Evolutionary conservation across 192 early-diverging fungal species (phyloP).

Genomic region (Coemansia sp.): DNA sequence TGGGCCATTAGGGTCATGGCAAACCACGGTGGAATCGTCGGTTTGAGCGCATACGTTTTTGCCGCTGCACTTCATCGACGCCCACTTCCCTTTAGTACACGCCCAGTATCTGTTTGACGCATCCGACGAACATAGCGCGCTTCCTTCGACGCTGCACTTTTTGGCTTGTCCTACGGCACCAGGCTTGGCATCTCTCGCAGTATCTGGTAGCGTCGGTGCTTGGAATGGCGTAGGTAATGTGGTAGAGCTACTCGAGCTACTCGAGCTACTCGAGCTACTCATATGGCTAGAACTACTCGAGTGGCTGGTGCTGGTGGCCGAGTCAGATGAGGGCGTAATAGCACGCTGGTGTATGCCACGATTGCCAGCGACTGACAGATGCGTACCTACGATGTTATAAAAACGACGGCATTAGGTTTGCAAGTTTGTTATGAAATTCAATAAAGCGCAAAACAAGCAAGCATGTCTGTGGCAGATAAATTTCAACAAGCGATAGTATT

Average conservation of each 20-base stretch:
- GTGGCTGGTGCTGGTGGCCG: neutral
- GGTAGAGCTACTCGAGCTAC: neutral
- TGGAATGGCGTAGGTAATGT: neutral
- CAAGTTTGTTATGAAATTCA: neutral
- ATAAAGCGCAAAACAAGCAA: neutral
- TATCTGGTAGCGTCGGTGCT: neutral
- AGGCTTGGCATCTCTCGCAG: neutral
- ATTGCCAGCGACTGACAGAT: neutral
- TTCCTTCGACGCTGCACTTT: constrained; percentile 7
- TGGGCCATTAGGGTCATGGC: constrained; percentile 10
- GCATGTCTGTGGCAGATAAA: neutral
- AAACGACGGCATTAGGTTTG: neutral
- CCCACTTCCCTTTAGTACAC: constrained; percentile 5
- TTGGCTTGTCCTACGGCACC: neutral
- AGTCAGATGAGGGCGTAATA: neutral
- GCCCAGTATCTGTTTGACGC: constrained; percentile 13
- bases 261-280: no score
- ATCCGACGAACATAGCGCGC: constrained; percentile 1
- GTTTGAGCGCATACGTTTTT: constrained; percentile 10
- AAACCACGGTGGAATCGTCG: constrained; percentile 3
- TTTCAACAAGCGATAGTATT: neutral
- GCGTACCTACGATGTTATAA: neutral
- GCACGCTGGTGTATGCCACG: neutral
- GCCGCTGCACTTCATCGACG: constrained; percentile 1
- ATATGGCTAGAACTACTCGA: neutral